phyloP scores from a whole-genome alignment of 2,329 filamentous ascomycete species.

The Beauveria medogensis region DNA sequence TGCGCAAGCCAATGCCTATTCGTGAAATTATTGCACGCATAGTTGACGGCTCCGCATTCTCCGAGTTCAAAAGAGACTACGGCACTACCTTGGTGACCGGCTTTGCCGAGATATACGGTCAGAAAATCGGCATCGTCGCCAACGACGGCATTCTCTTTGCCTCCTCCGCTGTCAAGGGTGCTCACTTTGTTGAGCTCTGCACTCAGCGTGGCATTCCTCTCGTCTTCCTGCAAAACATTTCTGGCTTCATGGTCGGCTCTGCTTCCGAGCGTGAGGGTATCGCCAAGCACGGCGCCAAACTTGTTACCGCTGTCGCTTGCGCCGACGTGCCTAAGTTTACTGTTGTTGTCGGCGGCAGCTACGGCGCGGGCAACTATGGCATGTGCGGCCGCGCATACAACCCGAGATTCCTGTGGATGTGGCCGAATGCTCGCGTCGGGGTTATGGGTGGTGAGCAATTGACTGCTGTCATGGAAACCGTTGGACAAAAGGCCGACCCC shows the following conservation, averaged over 20 bases:
- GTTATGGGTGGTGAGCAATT: slow-evolving; percentile 97
- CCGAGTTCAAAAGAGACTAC: slow-evolving; percentile 91
- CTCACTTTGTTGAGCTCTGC: slow-evolving; percentile 95
- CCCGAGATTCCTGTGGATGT: slow-evolving; percentile 91
- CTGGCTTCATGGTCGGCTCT: slow-evolving; percentile 94
- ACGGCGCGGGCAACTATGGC: slow-evolving; percentile 93
- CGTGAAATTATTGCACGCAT: slow-evolving; percentile 89
- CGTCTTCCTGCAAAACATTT: slow-evolving; percentile 93
- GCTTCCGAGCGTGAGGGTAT: slow-evolving; percentile 92
- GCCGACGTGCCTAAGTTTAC: slow-evolving; percentile 95
- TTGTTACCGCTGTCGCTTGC: slow-evolving; percentile 90
- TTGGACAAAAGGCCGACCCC: slow-evolving; percentile 75
- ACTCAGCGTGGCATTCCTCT: slow-evolving; percentile 82
- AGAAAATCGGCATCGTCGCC: slow-evolving; percentile 85
- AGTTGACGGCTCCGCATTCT: slow-evolving; percentile 82
- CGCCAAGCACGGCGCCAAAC: slow-evolving; percentile 94
- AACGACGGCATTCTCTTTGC: slow-evolving; percentile 96
- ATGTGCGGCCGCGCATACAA: slow-evolving; percentile 95
- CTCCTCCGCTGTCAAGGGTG: slow-evolving; percentile 81
- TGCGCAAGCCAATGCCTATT: slow-evolving; percentile 75
- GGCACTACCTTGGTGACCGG: slow-evolving; percentile 85
- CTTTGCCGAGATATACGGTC: slow-evolving; percentile 83
- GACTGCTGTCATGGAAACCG: slow-evolving; percentile 86
- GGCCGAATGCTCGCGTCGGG: slow-evolving; percentile 92
- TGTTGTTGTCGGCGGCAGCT: slow-evolving; percentile 86